A percentile compares a stretch with the other conserved stretches of the same genome.
Evolutionary conservation across 257 asterid genomes (phyloP).

Genomic region (Parsonsia alboflavescens): DNA sequence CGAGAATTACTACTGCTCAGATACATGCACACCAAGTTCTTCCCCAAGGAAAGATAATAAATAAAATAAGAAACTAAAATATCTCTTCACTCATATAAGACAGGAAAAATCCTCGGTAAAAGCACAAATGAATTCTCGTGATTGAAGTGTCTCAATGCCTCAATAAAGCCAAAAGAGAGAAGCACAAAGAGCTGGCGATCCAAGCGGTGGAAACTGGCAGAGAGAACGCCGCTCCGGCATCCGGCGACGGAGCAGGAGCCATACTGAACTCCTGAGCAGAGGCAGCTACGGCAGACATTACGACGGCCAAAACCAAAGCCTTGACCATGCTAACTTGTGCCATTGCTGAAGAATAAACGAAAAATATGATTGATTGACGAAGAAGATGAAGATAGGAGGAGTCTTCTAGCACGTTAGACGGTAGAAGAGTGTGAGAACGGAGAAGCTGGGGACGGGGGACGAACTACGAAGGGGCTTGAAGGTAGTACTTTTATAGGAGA

Average conservation of each 20-base stretch:
- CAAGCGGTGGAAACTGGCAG: slow-evolving; percentile 34
- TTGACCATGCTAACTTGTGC: slow-evolving; percentile 34
- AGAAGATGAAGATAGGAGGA: not conserved
- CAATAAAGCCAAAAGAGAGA: slow-evolving; percentile 24
- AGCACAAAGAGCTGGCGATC: slow-evolving; percentile 35
- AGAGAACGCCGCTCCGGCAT: slow-evolving; percentile 43
- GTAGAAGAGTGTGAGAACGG: not conserved
- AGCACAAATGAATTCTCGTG: not conserved
- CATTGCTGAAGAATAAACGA: slow-evolving; percentile 23
- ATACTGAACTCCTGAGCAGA: slow-evolving; percentile 36
- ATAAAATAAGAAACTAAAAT: not conserved
- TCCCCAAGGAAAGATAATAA: not conserved
- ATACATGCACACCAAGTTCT: not conserved
- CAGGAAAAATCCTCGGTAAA: not conserved
- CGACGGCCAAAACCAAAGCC: slow-evolving; percentile 12
- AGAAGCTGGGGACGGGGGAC: not conserved
- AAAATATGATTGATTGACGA: not conserved
- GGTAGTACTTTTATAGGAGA: not conserved
- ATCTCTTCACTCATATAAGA: not conserved
- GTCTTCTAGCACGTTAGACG: not conserved
- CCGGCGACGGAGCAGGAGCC: slow-evolving; percentile 39
- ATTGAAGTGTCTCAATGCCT: slow-evolving; percentile 11
- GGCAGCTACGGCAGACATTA: slow-evolving; percentile 20
- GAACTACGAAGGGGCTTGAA: too few species aligned
- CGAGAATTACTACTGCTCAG: not conserved